These are phyloP conservation scores for Tetradesmus lagerheimii DNA, from an alignment of 139 green algal genomes.

Conservation along the genomic window DNA sequence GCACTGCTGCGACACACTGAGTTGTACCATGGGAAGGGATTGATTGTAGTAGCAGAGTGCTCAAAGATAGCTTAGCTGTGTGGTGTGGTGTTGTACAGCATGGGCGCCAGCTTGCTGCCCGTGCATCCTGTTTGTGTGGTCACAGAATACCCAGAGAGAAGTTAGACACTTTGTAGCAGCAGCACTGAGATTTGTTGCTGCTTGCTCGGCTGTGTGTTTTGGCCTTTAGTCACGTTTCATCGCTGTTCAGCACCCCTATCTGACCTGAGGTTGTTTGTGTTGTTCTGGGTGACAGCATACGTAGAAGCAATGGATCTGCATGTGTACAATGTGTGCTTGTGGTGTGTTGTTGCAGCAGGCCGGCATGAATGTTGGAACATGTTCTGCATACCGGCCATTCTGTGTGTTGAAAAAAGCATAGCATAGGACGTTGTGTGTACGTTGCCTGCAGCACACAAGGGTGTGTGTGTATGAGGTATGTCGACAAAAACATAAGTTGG, in stretches of 20 bases:
- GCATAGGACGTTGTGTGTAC: background rate
- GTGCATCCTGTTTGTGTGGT: background rate
- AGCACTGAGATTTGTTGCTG: background rate
- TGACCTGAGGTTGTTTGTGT: background rate
- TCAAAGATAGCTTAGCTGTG: background rate
- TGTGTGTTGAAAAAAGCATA: background rate
- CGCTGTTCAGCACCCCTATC: background rate
- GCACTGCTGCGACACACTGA: background rate
- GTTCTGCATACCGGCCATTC: background rate
- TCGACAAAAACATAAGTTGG: background rate
- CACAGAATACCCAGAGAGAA: background rate
- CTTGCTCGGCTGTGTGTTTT: background rate
- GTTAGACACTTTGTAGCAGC: background rate
- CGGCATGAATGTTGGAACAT: background rate
- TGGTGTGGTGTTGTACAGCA: background rate
- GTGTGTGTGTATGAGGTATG: background rate
- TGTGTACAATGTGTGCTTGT: background rate
- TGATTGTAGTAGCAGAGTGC: background rate
- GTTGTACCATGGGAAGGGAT: background rate
- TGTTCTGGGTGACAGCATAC: background rate
- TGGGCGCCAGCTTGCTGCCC: background rate
- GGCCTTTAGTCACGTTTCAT: background rate
- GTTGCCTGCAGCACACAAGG: background rate
- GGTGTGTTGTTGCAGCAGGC: background rate
- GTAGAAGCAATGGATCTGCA: background rate